Evolutionary conservation across 228 moss, liverwort and hornwort genomes (phyloP), one percentile per base, ranked within the genome.

Genomic region (Sphagnum fallax): DNA sequence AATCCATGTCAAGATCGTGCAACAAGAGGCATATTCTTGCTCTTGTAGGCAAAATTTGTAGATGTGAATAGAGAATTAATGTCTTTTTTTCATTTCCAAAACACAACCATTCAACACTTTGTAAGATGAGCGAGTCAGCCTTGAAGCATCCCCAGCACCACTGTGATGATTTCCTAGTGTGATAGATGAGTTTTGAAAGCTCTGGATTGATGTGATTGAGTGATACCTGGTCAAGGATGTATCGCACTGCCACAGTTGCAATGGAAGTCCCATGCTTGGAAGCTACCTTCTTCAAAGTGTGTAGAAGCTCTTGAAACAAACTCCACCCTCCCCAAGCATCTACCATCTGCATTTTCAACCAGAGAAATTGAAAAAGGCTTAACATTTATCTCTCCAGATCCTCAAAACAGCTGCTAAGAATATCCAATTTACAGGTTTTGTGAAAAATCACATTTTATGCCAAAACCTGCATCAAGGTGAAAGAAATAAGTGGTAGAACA

Each of bases 291-390:
- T 91, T 93, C 73, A 91, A 84, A 65, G 88, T 74, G 48, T 89
- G 77, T 60, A 97, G 77, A 58, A 97, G 91, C 77, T 91, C 83
- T 81, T 97, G 97, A 66, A 97, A 97, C 52, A 93, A 74, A 13
- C 81, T 85, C 97, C 97, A 97, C 5, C 91, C 90, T 63, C 97
- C 97, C 97, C 97, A 97, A 14, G 91, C 90, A 72, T 97, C 97
- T 60, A 97, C 90, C 97, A 93, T 93, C 70, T 32, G 32, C 32
- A 32, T 32, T 32, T 32, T 32, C 32, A 32, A 32, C 32, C 81
- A 81, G 61, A 14, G 5, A 63, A 58, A 32, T 32, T 32, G 32
- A 32, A 32, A 32, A 32, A 32, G 32, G 32, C 32, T 32, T 32
- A 32, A 2, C 32, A 32, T 32, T 32, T 32, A 32, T 32, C 32